These are phyloP conservation scores for Hawksworthiomyces lignivorus DNA, from an alignment of 2,329 filamentous ascomycete genomes.

Conservation along the genomic window DNA sequence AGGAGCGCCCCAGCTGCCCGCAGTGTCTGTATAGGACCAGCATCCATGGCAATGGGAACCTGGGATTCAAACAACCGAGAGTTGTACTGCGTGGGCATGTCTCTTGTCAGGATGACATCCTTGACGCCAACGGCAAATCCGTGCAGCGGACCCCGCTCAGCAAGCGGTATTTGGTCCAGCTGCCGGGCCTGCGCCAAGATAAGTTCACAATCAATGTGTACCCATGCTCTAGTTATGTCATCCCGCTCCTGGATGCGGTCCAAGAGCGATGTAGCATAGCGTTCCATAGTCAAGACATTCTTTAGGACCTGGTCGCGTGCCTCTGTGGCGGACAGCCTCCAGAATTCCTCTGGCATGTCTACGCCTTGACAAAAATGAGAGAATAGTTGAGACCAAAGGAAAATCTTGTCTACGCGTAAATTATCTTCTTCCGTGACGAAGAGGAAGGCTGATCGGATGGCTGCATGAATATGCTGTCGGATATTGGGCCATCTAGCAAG, in stretches of 20 bases:
- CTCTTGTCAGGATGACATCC: conserved; percentile 49
- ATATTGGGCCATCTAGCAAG: too few relatives aligned
- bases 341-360: neutral
- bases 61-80: conserved; percentile 45
- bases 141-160: conserved; percentile 46
- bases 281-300: conserved; percentile 37
- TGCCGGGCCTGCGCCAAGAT: conserved; percentile 40
- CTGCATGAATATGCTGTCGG: too few relatives aligned
- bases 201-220: conserved; percentile 33
- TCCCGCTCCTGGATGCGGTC: conserved; percentile 37
- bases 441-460: too few relatives aligned
- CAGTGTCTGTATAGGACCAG: conserved; percentile 42
- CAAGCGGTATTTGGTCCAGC: conserved; percentile 40
- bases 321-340: conserved; percentile 33
- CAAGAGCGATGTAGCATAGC: conserved; percentile 40
- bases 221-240: conserved; percentile 40
- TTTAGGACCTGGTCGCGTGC: conserved; percentile 28
- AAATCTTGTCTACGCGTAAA: neutral
- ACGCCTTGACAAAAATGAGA: neutral
- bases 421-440: neutral
- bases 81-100: conserved; percentile 50
- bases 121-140: conserved; percentile 51
- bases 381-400: too few relatives aligned
- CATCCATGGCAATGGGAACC: conserved; percentile 38
- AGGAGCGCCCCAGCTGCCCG: conserved; percentile 49